Conservation (phyloP, 805 yeast species). For the Dipodascus albidus region DNA sequence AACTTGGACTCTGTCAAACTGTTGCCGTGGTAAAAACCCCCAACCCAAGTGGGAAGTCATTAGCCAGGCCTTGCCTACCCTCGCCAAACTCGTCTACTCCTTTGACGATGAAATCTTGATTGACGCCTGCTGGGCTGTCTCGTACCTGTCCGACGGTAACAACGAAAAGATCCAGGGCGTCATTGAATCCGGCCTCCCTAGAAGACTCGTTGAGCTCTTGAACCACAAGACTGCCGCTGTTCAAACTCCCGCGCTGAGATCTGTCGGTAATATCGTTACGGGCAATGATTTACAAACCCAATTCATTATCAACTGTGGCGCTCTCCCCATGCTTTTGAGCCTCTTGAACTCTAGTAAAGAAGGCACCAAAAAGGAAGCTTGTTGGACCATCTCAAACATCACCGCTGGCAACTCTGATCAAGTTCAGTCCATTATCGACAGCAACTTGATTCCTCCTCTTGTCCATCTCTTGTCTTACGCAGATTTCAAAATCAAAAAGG, state of each 20-base stretch:
- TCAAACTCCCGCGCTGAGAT: slow-evolving; percentile 95
- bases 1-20: slow-evolving; percentile 93
- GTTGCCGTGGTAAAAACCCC: slow-evolving; percentile 94
- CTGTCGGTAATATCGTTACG: slow-evolving; percentile 95
- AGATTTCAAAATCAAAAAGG: slow-evolving; percentile 93
- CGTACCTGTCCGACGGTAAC: slow-evolving; percentile 88
- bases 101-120: slow-evolving; percentile 87
- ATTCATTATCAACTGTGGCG: slow-evolving; percentile 86
- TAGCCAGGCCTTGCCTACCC: slow-evolving; percentile 77
- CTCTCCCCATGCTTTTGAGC: slow-evolving; percentile 71
- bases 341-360: slow-evolving; percentile 79
- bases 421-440: slow-evolving; percentile 93
- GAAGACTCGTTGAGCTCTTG: slow-evolving; percentile 82
- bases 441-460: slow-evolving; percentile 85
- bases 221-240: slow-evolving; percentile 75
- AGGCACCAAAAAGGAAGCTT: slow-evolving; percentile 89
- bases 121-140: slow-evolving; percentile 98
- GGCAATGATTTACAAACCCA: slow-evolving; percentile 96
- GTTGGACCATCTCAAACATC: slow-evolving; percentile 97
- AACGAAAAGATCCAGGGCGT: slow-evolving; percentile 92
- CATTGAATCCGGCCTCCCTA: slow-evolving; percentile 90
- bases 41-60: slow-evolving; percentile 92
- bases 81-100: slow-evolving; percentile 83
- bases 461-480: slow-evolving; percentile 68
- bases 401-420: slow-evolving; percentile 96